Base-by-base conservation (phyloP, 495 filamentous ascomycete genomes). In the Glarea lozoyensis region DNA sequence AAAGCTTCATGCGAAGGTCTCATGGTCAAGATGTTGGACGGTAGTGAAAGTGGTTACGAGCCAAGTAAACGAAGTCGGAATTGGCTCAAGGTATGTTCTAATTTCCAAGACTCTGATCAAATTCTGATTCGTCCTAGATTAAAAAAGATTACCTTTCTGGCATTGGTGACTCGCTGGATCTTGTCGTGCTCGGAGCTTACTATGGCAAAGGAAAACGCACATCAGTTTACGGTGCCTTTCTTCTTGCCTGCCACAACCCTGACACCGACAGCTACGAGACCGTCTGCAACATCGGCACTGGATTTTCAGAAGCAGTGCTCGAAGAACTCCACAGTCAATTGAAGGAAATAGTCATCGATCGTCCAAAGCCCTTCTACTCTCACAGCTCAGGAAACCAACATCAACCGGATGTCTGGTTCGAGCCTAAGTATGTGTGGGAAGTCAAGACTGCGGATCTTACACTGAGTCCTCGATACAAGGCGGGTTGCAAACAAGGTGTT, bases 21-120 rank as follows among this genome's bases (percentile, higher is more conserved):
- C 24, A 98, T 98, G 92, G 92, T 98, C 10, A 98, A 98, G 65
- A 98, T 97, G 90, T 65, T 98, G 40, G 88, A 96, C 55, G 94
- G 90, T 2, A 63, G 73, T 0, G 88, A 94, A 59, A 90, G 84
- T 55, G 83, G 84, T 46, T 98, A 98, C 52, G 88, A 97, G 67
- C 92, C 92, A 2, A 88, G 82, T 60, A 94, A 93, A 61, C 81
- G 92, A 35, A 89, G 83, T 69, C 84, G 88, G 19, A 98, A 98
- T 53, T 98, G 92, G 92, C 79, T 98, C 22, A 98, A 98, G 75
- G 87, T 86, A 68, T 39, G 62, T 46, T 49, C 16, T 17, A 9
- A 3, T 25, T 34, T 44, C n/a, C 22, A 12, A 17, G 35, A 36
- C 22, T 29, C 25, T 37, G 3, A 41, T 34, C 36, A 25, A 20